These are phyloP conservation scores for Vanrija sp. DNA, from an alignment of 1,284 basidiomycete genomes.

Conservation along the genomic window DNA sequence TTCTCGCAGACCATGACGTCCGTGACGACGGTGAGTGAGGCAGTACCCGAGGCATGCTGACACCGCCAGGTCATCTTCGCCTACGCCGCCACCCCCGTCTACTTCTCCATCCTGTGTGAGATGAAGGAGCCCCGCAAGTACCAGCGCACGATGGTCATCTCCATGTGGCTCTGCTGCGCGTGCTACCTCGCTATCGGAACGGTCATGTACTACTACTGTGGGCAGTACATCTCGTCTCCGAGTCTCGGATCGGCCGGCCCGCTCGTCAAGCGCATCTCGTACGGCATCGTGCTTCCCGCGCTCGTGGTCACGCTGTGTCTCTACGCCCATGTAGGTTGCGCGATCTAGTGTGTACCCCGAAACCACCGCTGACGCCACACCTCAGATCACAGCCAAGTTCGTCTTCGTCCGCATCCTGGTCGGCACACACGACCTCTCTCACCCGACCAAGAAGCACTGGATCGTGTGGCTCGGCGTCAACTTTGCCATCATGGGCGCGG, in stretches of 20 bases:
- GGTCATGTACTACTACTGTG: slow-evolving; percentile 15
- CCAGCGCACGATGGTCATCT: not conserved
- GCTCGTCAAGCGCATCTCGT: slow-evolving; percentile 16
- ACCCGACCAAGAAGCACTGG: slow-evolving; percentile 59
- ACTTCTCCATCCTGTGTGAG: slow-evolving; percentile 2
- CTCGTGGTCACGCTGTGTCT: not conserved
- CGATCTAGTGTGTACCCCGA: slow-evolving; percentile 13
- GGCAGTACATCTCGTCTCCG: slow-evolving; percentile 18
- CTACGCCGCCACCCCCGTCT: slow-evolving; percentile 13
- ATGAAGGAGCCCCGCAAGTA: not conserved
- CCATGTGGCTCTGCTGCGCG: not conserved
- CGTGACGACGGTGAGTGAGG: slow-evolving; percentile 12
- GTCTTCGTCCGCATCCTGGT: slow-evolving; percentile 61
- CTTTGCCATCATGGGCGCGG: not conserved
- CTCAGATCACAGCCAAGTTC: slow-evolving; percentile 54
- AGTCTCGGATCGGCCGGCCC: slow-evolving; percentile 11
- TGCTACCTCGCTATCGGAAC: not conserved
- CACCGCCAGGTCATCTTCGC: slow-evolving; percentile 8
- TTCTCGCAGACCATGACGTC: slow-evolving; percentile 27
- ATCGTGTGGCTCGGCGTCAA: slow-evolving; percentile 56
- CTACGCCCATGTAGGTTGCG: slow-evolving; percentile 5
- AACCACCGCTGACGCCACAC: slow-evolving; percentile 24
- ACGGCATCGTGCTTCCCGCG: slow-evolving; percentile 28
- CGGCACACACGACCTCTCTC: slow-evolving; percentile 56
- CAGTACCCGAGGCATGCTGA: too few relatives aligned